Evolutionary conservation across 352 stramenopile genomes (phyloP), one percentile per base, ranked within the genome.

Genomic region (Globisporangium echinulatum): DNA sequence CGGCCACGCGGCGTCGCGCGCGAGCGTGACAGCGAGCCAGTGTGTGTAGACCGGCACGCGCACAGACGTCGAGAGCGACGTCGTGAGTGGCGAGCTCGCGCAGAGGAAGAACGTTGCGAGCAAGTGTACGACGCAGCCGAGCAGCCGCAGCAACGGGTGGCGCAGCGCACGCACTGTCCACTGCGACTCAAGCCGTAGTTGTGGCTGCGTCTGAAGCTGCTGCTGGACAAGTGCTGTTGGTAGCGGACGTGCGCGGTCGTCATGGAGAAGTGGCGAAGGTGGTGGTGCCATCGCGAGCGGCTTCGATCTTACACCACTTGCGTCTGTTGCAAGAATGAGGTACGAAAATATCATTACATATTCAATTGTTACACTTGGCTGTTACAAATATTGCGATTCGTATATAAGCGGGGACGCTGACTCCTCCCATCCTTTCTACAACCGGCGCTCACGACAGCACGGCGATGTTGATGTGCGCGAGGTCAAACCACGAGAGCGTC

Each of bases 131-230:
- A 70, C 11, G 40, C 77, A 85, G 5, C 25, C 25, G 25, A 33
- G 25, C 25, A 33, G 25, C 25, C 25, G 25, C 25, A 33, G 25
- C 25, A 33, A 43, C 62, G 5, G 74, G 52, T 82, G 67, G 1
- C 75, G 78, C 19, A 86, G 64, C 60, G 73, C 69, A n/a, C 59
- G 57, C 38, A 71, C 46, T 25, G 69, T 62, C 77, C 77, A 85
- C 14, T 52, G 60, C 43, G 55, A 69, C 70, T 74, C 67, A 39
- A 80, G 70, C 13, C 67, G 71, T 13, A 77, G 64, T 48, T 33
- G 25, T 0, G 25, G 1, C 25, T 33, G 25, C 25, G 2, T 33
- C 25, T 33, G 25, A 33, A 33, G 25, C 25, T 33, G 25, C 25
- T 33, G 25, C 25, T 33, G 25, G 25, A 0, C 25, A 33, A 3